These are phyloP conservation scores for Bruguiera sexangula DNA, from an alignment of 345 rosid species.

Conservation along the genomic window DNA sequence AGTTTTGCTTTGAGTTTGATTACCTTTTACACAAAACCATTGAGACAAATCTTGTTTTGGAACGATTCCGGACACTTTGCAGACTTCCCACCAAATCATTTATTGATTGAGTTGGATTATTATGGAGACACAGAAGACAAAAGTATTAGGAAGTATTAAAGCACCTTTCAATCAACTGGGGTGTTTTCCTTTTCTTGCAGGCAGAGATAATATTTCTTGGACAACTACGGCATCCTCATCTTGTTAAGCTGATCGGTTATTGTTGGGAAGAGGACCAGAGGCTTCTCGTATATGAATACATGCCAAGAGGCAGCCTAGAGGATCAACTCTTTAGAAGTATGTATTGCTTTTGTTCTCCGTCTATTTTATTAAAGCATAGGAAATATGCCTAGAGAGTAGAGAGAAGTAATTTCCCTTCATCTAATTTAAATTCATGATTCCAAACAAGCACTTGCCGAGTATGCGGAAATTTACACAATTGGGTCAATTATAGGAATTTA, in stretches of 20 bases:
- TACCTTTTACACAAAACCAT: neutral
- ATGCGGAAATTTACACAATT: too few species aligned
- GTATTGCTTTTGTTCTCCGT: slow-evolving; percentile 7
- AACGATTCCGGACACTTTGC: neutral
- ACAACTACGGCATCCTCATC: slow-evolving; percentile 61
- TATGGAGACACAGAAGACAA: too few species aligned
- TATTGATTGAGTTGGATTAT: too few species aligned
- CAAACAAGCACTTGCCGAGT: too few species aligned
- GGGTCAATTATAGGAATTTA: too few species aligned
- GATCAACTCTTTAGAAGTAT: slow-evolving; percentile 69
- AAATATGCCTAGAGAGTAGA: too few species aligned
- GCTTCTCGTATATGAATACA: slow-evolving; percentile 66
- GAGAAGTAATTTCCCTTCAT: too few species aligned
- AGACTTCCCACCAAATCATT: too few species aligned
- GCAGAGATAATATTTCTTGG: slow-evolving; percentile 83
- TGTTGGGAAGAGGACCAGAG: slow-evolving; percentile 73
- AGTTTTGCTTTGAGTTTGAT: slow-evolving; percentile 1
- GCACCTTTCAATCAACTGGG: neutral
- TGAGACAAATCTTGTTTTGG: neutral
- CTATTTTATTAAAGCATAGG: too few species aligned
- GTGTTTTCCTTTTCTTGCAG: slow-evolving; percentile 31
- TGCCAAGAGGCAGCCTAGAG: slow-evolving; percentile 74
- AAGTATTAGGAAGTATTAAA: too few species aligned
- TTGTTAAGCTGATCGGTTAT: slow-evolving; percentile 77
- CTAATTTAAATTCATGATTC: too few species aligned